These are phyloP conservation scores for Hyaloscypha bicolor DNA, from an alignment of 495 filamentous ascomycete species.

Conservation along the genomic window DNA sequence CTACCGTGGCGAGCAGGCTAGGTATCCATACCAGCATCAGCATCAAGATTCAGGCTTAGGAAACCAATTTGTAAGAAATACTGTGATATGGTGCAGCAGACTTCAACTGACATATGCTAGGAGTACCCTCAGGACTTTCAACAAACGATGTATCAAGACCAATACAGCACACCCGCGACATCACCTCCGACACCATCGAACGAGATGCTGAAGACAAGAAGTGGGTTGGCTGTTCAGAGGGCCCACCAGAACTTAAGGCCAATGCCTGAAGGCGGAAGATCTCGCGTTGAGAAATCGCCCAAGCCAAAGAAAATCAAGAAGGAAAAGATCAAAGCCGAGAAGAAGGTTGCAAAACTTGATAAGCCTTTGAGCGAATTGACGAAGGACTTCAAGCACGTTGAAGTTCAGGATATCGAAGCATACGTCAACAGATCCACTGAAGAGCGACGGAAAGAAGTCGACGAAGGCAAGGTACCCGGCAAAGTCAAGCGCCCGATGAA, in stretches of 20 bases:
- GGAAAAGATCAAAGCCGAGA: slow-evolving; percentile 53
- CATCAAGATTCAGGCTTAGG: slow-evolving; percentile 37
- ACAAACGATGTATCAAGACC: slow-evolving; percentile 21
- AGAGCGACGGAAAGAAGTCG: slow-evolving; percentile 66
- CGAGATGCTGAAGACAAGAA: slow-evolving; percentile 30
- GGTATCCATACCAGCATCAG: slow-evolving; percentile 33
- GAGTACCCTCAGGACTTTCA: slow-evolving; percentile 31
- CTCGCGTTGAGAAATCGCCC: slow-evolving; percentile 24
- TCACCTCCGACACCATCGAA: slow-evolving; percentile 49
- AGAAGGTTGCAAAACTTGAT: slow-evolving; percentile 56
- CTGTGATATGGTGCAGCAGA: slow-evolving; percentile 16
- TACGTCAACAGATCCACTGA: slow-evolving; percentile 77
- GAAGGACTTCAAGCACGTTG: slow-evolving; percentile 60
- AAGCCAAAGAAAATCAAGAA: slow-evolving; percentile 47
- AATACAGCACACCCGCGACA: slow-evolving; percentile 53
- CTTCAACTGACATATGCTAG: slow-evolving; percentile 27
- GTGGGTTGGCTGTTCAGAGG: slow-evolving; percentile 25
- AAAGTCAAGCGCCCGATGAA: slow-evolving; percentile 95
- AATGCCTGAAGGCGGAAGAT: slow-evolving; percentile 27
- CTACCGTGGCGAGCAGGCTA: slow-evolving; percentile 31
- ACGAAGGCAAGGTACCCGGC: slow-evolving; percentile 65
- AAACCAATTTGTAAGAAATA: slow-evolving; percentile 44
- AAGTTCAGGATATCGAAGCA: slow-evolving; percentile 76
- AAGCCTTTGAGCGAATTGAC: slow-evolving; percentile 80
- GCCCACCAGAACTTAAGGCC: slow-evolving; percentile 23